Evolutionary conservation across 1,284 basidiomycete species (phyloP).

Genomic region (Malassezia psittaci): DNA sequence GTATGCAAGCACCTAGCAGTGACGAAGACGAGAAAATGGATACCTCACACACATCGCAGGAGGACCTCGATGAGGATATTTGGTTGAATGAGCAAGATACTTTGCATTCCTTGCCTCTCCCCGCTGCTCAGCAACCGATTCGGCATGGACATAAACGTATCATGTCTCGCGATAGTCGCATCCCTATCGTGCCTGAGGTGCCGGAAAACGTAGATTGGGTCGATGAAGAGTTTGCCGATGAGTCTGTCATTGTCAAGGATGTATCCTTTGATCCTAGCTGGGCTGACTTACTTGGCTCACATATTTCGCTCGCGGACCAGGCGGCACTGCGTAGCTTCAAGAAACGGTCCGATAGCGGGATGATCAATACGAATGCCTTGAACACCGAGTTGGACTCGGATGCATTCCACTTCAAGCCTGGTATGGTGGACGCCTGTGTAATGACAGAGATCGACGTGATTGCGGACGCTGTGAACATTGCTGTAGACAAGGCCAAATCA

Average conservation of each 20-base stretch:
- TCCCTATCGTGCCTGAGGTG: background rate
- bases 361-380: background rate
- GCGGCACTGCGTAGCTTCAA: background rate
- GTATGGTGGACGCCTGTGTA: slow-evolving; percentile 3
- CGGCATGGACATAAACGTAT: slow-evolving; percentile 18
- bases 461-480: background rate
- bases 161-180: background rate
- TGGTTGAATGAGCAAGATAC: slow-evolving; percentile 24
- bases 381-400: slow-evolving; percentile 10
- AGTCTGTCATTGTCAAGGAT: slow-evolving; percentile 13
- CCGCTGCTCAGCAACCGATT: slow-evolving; percentile 11
- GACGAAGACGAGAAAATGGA: slow-evolving; percentile 25
- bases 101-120: slow-evolving; percentile 16
- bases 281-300: slow-evolving; percentile 8
- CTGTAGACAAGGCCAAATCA: background rate
- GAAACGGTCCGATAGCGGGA: background rate
- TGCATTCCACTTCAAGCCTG: background rate
- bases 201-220: slow-evolving; percentile 12
- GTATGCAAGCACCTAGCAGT: slow-evolving; percentile 19
- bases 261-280: slow-evolving; percentile 8
- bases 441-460: slow-evolving; percentile 8
- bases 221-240: slow-evolving; percentile 15
- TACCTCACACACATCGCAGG: slow-evolving; percentile 1
- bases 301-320: background rate
- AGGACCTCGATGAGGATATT: slow-evolving; percentile 20